A percentile compares a stretch with the other conserved stretches of the same genome.
These are phyloP conservation scores for Chimonanthus praecox DNA, from an alignment of 164 flowering plant genomes.

Conservation along the genomic window DNA sequence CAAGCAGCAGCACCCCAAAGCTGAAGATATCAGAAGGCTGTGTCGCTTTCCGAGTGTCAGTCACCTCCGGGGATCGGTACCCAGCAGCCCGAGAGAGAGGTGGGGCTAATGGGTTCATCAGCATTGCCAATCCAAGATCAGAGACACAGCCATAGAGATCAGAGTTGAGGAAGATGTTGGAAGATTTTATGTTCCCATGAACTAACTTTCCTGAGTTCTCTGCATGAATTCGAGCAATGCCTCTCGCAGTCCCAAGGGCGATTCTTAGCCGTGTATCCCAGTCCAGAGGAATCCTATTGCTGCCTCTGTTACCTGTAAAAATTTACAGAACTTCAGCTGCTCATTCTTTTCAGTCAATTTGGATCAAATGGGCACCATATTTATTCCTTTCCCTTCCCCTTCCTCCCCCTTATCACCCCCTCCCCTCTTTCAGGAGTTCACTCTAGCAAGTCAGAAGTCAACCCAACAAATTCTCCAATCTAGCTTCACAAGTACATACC, in stretches of 20 bases:
- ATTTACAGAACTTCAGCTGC: conserved; percentile 12
- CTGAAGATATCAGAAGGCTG: conserved; percentile 84
- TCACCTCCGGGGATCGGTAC: conserved; percentile 81
- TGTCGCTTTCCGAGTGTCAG: conserved; percentile 54
- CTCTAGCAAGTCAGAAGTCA: neutral
- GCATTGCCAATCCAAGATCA: conserved; percentile 59
- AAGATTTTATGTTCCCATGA: conserved; percentile 76
- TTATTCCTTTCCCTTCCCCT: no score
- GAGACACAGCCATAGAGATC: conserved; percentile 62
- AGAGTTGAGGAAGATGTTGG: conserved; percentile 78
- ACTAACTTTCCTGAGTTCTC: conserved; percentile 33
- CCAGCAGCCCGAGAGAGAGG: conserved; percentile 43
- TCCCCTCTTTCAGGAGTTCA: neutral
- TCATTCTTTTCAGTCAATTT: no score
- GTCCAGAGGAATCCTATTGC: conserved; percentile 49
- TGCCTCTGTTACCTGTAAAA: conserved; percentile 45
- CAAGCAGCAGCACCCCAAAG: conserved; percentile 68
- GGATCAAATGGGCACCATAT: no score
- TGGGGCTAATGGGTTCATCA: conserved; percentile 50
- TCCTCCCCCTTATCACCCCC: no score
- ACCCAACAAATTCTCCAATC: neutral
- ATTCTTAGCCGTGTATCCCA: conserved; percentile 66
- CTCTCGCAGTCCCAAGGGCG: conserved; percentile 51
- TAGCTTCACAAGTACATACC: neutral
- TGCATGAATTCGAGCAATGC: conserved; percentile 55